phyloP scores from a whole-genome alignment of 2,329 filamentous ascomycete genomes.

The Phyllachora maydis region DNA sequence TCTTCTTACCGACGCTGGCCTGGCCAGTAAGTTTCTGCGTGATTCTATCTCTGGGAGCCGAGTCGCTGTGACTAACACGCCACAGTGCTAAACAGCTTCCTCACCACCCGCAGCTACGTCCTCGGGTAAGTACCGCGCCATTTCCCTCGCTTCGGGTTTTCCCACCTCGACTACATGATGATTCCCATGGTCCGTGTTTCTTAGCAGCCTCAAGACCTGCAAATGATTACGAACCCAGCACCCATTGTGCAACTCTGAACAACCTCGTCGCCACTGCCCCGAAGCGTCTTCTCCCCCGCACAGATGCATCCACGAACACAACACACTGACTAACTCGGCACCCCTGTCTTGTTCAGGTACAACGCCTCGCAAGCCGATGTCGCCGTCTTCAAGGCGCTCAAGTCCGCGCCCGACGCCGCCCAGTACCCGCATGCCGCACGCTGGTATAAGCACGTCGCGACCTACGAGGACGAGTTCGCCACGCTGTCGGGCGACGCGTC shows the following conservation, averaged over 20 bases:
- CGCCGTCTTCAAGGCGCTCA: slow-evolving; percentile 80
- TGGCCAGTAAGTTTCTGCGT: slow-evolving; percentile 5
- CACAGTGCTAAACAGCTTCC: slow-evolving; percentile 9
- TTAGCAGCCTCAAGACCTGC: slow-evolving; percentile 68
- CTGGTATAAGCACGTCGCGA: slow-evolving; percentile 98
- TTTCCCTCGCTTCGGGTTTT: slow-evolving; percentile 1
- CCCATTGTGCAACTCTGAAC: slow-evolving; percentile 51
- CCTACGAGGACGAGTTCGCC: slow-evolving; percentile 82
- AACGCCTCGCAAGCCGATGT: slow-evolving; percentile 87
- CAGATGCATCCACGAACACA: too few relatives aligned
- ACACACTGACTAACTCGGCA: too few relatives aligned
- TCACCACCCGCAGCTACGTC: slow-evolving; percentile 10
- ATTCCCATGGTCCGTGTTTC: slow-evolving; percentile 76
- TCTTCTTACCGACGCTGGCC: slow-evolving; percentile 8
- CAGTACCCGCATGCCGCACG: slow-evolving; percentile 90
- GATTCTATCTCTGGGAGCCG: neutral
- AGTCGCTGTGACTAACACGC: neutral
- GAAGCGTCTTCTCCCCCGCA: too few relatives aligned
- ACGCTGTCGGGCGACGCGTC: slow-evolving; percentile 78
- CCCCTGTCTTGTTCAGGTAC: too few relatives aligned
- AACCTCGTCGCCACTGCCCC: too few relatives aligned
- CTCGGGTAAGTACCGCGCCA: slow-evolving; percentile 5
- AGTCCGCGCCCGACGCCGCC: slow-evolving; percentile 49
- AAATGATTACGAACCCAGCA: slow-evolving; percentile 40
- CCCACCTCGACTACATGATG: slow-evolving; percentile 32